A percentile compares a stretch with the other conserved stretches of the same genome.
Evolutionary conservation across 1,284 basidiomycete species (phyloP).

Genomic region (Irpex sp.): DNA sequence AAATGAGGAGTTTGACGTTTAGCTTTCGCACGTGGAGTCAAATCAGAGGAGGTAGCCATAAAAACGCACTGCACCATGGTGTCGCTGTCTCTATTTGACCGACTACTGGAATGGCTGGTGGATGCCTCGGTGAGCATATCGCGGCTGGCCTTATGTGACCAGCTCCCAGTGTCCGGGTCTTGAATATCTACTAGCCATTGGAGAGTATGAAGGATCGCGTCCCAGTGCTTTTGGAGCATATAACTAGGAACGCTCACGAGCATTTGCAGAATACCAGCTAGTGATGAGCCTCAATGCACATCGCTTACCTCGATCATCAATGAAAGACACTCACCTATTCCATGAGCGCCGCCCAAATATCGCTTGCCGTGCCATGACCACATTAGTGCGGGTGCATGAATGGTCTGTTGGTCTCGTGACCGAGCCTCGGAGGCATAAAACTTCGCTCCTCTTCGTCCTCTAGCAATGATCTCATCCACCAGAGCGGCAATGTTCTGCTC

Average conservation of each 20-base stretch:
- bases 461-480: conserved; percentile 42
- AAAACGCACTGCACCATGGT: conserved; percentile 44
- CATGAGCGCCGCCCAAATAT: conserved; percentile 55
- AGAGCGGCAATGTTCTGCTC: conserved; percentile 24
- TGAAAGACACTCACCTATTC: conserved; percentile 39
- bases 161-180: conserved; percentile 41
- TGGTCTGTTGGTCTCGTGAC: conserved; percentile 17
- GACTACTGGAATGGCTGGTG: conserved; percentile 8
- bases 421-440: conserved; percentile 22
- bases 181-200: conserved; percentile 46
- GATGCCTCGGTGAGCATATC: conserved; percentile 16
- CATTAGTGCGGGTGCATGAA: conserved; percentile 40
- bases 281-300: neutral
- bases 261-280: conserved; percentile 50
- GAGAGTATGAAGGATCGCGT: conserved; percentile 38
- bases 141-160: conserved; percentile 41
- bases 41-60: neutral
- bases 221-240: conserved; percentile 34
- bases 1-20: neutral
- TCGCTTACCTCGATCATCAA: neutral
- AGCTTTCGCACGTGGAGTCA: neutral
- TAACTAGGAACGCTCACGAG: conserved; percentile 39
- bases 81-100: conserved; percentile 17
- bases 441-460: conserved; percentile 39
- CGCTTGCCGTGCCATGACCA: conserved; percentile 54